These are phyloP conservation scores for Aspergillus sp. DNA, from an alignment of 2,329 filamentous ascomycete species.

Conservation along the genomic window DNA sequence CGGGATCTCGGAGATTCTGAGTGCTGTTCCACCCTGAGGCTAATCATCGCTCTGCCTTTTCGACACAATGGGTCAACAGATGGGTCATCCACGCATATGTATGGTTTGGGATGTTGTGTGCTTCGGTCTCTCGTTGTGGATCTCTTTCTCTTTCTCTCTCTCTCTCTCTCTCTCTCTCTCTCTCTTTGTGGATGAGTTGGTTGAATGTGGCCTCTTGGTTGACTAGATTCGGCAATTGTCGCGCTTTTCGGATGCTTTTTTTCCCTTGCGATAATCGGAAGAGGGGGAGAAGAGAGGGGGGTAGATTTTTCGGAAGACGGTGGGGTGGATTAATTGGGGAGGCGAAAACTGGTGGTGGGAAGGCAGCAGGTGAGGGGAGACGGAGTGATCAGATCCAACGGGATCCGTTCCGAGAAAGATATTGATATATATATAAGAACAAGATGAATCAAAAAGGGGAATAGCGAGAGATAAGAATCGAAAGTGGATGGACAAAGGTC, in stretches of 20 bases:
- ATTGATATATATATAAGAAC: background rate
- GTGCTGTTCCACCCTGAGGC: conserved; percentile 42
- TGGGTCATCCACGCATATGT: background rate
- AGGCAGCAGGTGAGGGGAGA: background rate
- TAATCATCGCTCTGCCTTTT: conserved; percentile 44
- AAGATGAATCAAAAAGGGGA: background rate
- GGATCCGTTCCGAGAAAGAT: background rate
- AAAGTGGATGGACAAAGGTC: background rate
- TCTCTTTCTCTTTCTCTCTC: background rate
- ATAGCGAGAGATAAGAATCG: conserved; percentile 6
- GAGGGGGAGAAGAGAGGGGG: background rate
- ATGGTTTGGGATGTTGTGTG: too few relatives aligned
- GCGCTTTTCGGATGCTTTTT: background rate
- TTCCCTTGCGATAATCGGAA: background rate
- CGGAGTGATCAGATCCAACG: too few relatives aligned
- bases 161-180: background rate
- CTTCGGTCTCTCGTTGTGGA: background rate
- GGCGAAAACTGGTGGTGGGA: background rate
- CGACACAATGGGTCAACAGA: conserved; percentile 26
- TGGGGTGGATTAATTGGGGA: background rate
- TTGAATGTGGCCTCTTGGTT: background rate
- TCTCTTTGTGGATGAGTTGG: background rate
- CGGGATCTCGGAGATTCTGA: conserved; percentile 39
- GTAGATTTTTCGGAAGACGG: background rate
- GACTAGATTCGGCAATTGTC: background rate